Evolutionary conservation across 257 asterid species (phyloP).

Genomic region (Euphrasia confusa): DNA sequence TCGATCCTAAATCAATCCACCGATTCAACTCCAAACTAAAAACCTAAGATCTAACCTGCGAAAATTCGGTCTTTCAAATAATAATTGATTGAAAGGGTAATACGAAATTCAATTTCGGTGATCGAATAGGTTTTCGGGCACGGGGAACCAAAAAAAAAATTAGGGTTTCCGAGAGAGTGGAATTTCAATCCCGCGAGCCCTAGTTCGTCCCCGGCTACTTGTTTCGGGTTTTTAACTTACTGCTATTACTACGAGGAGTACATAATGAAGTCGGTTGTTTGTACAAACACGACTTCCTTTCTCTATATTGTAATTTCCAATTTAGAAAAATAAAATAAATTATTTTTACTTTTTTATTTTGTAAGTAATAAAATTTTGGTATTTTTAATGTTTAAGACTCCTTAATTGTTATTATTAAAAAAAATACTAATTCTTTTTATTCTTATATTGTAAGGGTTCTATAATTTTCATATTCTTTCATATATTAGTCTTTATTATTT

Average conservation of each 20-base stretch:
- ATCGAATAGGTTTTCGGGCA: not conserved
- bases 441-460: too few species aligned
- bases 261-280: constrained; percentile 3
- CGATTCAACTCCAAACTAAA: not conserved
- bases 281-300: not conserved
- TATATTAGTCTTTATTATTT: too few species aligned
- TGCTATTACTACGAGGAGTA: not conserved
- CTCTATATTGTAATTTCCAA: too few species aligned
- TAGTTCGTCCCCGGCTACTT: not conserved
- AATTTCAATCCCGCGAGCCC: constrained; percentile 15
- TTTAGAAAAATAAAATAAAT: too few species aligned
- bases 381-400: too few species aligned
- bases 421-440: too few species aligned
- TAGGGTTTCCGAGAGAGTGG: constrained; percentile 30
- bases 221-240: not conserved
- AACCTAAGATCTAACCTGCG: constrained; percentile 21
- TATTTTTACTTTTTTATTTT: too few species aligned
- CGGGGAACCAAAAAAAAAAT: not conserved
- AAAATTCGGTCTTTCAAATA: not conserved
- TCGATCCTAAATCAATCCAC: constrained; percentile 8
- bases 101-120: not conserved
- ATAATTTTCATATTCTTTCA: too few species aligned
- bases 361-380: too few species aligned
- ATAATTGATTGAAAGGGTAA: not conserved
- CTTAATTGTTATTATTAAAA: too few species aligned